These are phyloP conservation scores for Kappamyces sp. DNA, from an alignment of 192 early-diverging fungal genomes.

Conservation along the genomic window DNA sequence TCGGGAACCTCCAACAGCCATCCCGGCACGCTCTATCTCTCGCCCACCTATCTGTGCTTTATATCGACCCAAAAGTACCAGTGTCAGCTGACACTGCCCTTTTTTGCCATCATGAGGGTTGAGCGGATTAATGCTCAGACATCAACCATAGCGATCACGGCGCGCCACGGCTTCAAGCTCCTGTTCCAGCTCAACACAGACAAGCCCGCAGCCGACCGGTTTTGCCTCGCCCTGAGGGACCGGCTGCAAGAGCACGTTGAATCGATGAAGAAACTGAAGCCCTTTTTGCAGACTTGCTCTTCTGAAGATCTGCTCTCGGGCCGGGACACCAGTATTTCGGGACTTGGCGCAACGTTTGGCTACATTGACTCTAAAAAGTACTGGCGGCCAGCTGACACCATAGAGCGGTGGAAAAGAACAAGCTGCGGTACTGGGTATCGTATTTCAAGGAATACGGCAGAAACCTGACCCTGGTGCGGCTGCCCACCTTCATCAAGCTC, in stretches of 20 bases:
- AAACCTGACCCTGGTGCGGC: conserved; percentile 76
- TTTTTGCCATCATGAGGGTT: conserved; percentile 85
- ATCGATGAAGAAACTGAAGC: conserved; percentile 72
- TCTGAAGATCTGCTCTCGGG: conserved; percentile 70
- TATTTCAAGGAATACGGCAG: conserved; percentile 77
- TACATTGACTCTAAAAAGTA: conserved; percentile 70
- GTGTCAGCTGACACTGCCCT: conserved; percentile 73
- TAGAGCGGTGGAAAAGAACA: conserved; percentile 61
- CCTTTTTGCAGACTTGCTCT: conserved; percentile 68
- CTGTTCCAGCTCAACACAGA: conserved; percentile 72
- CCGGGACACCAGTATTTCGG: conserved; percentile 46
- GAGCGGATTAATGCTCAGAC: conserved; percentile 72
- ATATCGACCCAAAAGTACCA: conserved; percentile 61
- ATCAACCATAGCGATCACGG: conserved; percentile 74
- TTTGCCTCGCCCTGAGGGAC: conserved; percentile 71
- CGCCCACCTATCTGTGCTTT: conserved; percentile 83
- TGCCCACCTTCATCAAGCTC: conserved; percentile 80
- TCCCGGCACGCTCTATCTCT: conserved; percentile 77
- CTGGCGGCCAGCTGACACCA: no score
- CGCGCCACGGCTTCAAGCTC: conserved; percentile 88
- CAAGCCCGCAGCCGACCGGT: conserved; percentile 62
- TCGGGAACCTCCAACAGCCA: conserved; percentile 38
- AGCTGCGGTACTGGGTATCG: conserved; percentile 67
- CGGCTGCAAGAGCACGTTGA: conserved; percentile 65
- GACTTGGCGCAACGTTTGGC: conserved; percentile 68